Percentiles rank a stretch among this genome's conserved stretches.
Evolutionary conservation across 2,329 filamentous ascomycete genomes (phyloP).

Genomic region (Macrophomina phaseolina): DNA sequence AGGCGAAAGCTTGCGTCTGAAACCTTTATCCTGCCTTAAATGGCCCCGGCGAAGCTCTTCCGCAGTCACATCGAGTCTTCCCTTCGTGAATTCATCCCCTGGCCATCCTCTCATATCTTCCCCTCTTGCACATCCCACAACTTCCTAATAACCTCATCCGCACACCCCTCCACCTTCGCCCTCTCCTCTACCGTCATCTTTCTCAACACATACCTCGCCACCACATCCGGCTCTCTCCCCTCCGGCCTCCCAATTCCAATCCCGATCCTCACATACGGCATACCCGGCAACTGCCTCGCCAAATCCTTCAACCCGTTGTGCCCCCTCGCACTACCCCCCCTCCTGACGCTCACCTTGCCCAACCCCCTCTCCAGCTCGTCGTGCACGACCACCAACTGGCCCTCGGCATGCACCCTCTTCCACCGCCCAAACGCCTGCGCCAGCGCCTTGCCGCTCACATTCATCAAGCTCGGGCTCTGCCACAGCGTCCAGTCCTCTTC

Average conservation of each 20-base stretch:
- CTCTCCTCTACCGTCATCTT: conserved; percentile 64
- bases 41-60: neutral
- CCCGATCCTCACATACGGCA: conserved; percentile 66
- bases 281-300: conserved; percentile 37
- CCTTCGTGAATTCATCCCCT: neutral
- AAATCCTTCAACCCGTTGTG: conserved; percentile 55
- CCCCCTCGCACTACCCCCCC: conserved; percentile 59
- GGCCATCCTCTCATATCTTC: conserved; percentile 25
- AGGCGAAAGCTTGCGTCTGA: too few relatives aligned
- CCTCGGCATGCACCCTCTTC: conserved; percentile 33
- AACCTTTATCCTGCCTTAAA: too few relatives aligned
- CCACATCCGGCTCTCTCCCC: conserved; percentile 68
- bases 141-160: conserved; percentile 56
- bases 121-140: conserved; percentile 58
- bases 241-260: conserved; percentile 87
- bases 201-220: conserved; percentile 78
- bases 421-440: conserved; percentile 26
- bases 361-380: conserved; percentile 81
- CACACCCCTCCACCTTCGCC: conserved; percentile 49
- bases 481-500: conserved; percentile 65
- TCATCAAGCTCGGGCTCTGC: conserved; percentile 83
- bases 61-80: neutral
- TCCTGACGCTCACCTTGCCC: conserved; percentile 69
- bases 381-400: conserved; percentile 77
- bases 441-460: conserved; percentile 71